These are phyloP conservation scores for Laetiporus sulphureus DNA, from an alignment of 1,284 basidiomycete species.

Conservation along the genomic window DNA sequence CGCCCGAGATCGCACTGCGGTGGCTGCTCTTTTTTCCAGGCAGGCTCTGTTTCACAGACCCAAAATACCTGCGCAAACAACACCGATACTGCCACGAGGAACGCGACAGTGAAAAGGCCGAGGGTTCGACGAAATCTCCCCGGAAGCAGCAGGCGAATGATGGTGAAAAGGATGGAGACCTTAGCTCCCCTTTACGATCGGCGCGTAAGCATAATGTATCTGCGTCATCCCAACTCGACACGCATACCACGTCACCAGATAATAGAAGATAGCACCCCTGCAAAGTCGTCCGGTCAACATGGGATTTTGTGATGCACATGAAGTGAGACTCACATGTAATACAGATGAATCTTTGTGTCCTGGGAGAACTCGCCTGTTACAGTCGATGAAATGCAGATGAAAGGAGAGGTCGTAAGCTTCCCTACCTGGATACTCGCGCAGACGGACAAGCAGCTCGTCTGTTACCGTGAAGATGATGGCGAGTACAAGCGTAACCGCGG, in stretches of 20 bases:
- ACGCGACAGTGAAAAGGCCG: neutral
- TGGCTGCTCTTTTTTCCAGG: neutral
- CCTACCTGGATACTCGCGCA: neutral
- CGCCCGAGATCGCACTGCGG: slow-evolving; percentile 6
- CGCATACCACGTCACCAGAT: neutral
- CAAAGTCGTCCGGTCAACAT: neutral
- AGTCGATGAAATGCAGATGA: neutral
- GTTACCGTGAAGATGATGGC: neutral
- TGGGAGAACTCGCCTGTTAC: neutral
- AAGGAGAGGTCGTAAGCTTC: neutral
- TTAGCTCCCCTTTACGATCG: neutral
- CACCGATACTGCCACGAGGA: neutral
- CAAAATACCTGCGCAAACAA: slow-evolving; percentile 7
- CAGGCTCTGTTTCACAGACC: slow-evolving; percentile 3
- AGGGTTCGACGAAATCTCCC: neutral
- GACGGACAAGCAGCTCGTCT: slow-evolving; percentile 2
- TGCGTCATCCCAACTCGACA: neutral
- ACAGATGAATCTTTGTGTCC: neutral
- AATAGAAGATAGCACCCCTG: neutral
- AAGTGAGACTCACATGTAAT: neutral
- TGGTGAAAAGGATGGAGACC: slow-evolving; percentile 2
- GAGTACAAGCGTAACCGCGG: neutral
- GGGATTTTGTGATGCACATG: neutral
- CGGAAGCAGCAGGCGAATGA: neutral
- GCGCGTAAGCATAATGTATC: neutral